phyloP scores from a whole-genome alignment of 2,329 filamentous ascomycete species.

The Eutypa lata region DNA sequence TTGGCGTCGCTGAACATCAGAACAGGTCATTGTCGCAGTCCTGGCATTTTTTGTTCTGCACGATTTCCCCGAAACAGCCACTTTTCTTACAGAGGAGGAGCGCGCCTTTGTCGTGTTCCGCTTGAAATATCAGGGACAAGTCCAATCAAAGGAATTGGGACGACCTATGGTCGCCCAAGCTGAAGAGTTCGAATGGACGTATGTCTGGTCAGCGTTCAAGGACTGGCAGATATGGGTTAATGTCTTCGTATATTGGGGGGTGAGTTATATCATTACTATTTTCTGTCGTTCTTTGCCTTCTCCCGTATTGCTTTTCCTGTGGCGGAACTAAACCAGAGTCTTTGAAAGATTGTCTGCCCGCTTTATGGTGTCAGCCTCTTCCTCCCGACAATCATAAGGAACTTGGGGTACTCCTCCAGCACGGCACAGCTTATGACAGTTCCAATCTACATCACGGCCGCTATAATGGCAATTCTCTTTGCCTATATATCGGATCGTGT shows the following conservation, averaged over 20 bases:
- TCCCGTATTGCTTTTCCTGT: no score
- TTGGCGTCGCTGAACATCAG: conserved; percentile 1
- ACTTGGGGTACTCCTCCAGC: conserved; percentile 54
- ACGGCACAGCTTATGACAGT: conserved; percentile 62
- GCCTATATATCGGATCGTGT: conserved; percentile 55
- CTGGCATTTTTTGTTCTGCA: conserved; percentile 68
- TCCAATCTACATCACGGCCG: conserved; percentile 61
- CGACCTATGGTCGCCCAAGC: conserved; percentile 52
- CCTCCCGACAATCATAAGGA: conserved; percentile 62
- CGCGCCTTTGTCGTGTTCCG: conserved; percentile 67
- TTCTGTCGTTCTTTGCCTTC: no score
- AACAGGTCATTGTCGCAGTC: conserved; percentile 54
- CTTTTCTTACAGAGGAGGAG: conserved; percentile 69
- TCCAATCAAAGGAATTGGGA: conserved; percentile 37
- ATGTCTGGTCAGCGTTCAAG: conserved; percentile 67
- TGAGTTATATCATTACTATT: conserved; percentile 32
- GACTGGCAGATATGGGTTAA: conserved; percentile 77
- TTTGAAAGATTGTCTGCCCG: conserved; percentile 48
- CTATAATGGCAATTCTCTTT: conserved; percentile 51
- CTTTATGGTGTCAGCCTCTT: conserved; percentile 57
- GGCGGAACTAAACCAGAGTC: conserved; percentile 18
- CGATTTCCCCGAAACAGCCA: conserved; percentile 78
- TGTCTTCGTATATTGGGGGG: conserved; percentile 62
- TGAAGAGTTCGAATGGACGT: conserved; percentile 73
- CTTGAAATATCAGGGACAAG: conserved; percentile 62